These are phyloP conservation scores for Aspergillus leporis DNA, from an alignment of 495 filamentous ascomycete genomes.

Conservation along the genomic window DNA sequence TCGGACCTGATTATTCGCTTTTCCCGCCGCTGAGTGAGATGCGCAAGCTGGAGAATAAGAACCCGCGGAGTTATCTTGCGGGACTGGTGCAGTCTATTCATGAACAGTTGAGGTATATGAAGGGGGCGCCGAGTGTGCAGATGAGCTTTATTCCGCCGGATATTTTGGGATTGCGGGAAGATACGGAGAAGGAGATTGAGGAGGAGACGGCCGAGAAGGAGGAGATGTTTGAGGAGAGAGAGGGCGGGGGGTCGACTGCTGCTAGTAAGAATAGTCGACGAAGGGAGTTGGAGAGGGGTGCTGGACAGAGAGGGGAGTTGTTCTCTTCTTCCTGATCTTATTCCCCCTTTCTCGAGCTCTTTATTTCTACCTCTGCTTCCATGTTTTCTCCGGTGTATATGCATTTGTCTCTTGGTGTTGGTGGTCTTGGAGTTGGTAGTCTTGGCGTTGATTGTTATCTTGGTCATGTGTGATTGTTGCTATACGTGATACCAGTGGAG, in stretches of 20 bases:
- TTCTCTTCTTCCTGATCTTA: constrained; percentile 29
- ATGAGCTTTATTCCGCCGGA: constrained; percentile 79
- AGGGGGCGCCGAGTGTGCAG: constrained; percentile 83
- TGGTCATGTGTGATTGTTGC: background rate
- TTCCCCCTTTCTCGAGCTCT: constrained; percentile 7
- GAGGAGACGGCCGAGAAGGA: constrained; percentile 66
- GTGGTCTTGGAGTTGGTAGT: constrained; percentile 12
- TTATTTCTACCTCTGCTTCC: background rate
- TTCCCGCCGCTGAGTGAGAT: constrained; percentile 75
- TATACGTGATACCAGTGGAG: constrained; percentile 3
- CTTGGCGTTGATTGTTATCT: constrained; percentile 8
- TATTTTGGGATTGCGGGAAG: constrained; percentile 69
- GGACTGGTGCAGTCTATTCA: constrained; percentile 71
- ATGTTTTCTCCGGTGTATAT: background rate
- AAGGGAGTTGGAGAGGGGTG: constrained; percentile 43
- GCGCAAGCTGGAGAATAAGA: constrained; percentile 72
- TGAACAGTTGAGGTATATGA: constrained; percentile 85
- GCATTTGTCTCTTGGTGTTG: constrained; percentile 13
- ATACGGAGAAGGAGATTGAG: constrained; percentile 74
- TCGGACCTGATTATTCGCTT: constrained; percentile 74
- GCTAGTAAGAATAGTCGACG: constrained; percentile 30
- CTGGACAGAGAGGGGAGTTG: constrained; percentile 44
- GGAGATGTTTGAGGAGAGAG: constrained; percentile 49
- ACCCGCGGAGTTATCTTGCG: constrained; percentile 71
- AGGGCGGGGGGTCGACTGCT: constrained; percentile 26